Base-by-base conservation (phyloP, 2,329 filamentous ascomycete genomes). In the Sclerotinia minor region DNA sequence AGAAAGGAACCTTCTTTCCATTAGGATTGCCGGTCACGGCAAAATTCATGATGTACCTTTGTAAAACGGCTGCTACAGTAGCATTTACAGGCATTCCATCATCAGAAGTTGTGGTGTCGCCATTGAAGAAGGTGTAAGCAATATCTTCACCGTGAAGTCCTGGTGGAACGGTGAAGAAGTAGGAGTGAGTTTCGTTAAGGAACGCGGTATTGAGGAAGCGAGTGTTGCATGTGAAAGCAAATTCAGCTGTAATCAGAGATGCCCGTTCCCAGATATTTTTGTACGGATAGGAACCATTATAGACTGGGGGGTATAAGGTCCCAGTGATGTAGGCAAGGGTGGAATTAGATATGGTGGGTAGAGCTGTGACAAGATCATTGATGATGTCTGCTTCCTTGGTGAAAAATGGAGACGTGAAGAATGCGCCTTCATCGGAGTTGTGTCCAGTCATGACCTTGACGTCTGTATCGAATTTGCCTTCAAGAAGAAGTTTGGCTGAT, bases 91-190 rank as follows among this genome's bases (percentile, higher is more conserved):
- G 54, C 6, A 68, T 15, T 24, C 72, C 72, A 49, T 77, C 69
- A 21, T 71, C 64, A 8, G 60, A n/a, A 5, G 72, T 70, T 2
- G 71, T 67, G 3, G 73, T 75, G 49, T 73, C 73, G 26, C 78
- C 78, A 53, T 82, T 80, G 76, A 81, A 87, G 76, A 82, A 86
- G 0, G 83, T 84, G 71, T 84, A 86, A 0, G 79, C 69, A 5
- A 85, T 71, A 71, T 87, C 85, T 63, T 80, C 75, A 24, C 81
- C 83, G 72, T 88, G 85, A 47, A 84, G 77, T 9, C 79, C 84
- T 0, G 84, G 84, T 0, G 81, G 81, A 1, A 85, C 79, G 29
- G 80, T 78, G 72, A 87, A 87, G 32, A 82, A 75, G 76, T 87
- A 87, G 2, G 79, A 78, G 73, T 83, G 83, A 0, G 82, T 83